Evolutionary conservation across 2,329 filamentous ascomycete species (phyloP).

Genomic region (Leptographium galeiforme): DNA sequence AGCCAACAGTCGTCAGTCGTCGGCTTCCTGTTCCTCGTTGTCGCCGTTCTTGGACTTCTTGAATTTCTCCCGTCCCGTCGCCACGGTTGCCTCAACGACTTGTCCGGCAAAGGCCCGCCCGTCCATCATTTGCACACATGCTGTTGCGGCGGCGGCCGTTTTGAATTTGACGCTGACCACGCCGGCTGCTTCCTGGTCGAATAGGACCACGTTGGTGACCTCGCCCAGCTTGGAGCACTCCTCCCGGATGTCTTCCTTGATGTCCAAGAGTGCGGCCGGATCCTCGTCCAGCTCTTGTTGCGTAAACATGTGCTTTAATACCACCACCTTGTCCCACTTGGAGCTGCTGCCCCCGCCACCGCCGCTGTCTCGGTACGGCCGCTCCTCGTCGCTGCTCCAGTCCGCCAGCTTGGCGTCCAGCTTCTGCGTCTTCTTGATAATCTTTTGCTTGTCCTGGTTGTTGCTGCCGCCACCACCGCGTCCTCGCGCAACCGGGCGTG

Average conservation of each 20-base stretch:
- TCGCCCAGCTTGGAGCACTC: slow-evolving; percentile 77
- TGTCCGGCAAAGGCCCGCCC: slow-evolving; percentile 67
- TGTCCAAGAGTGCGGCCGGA: slow-evolving; percentile 68
- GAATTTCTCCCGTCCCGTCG: slow-evolving; percentile 56
- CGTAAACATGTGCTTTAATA: slow-evolving; percentile 90
- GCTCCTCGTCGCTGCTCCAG: slow-evolving; percentile 81
- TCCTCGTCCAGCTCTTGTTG: slow-evolving; percentile 75
- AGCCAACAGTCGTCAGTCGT: slow-evolving; percentile 3
- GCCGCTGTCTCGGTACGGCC: slow-evolving; percentile 20
- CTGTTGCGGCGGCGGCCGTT: slow-evolving; percentile 54
- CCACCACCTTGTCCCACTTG: slow-evolving; percentile 66
- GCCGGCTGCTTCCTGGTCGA: slow-evolving; percentile 73
- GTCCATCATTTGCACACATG: slow-evolving; percentile 63
- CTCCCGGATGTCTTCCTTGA: slow-evolving; percentile 87
- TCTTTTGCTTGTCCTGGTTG: slow-evolving; percentile 68
- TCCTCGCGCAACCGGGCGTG: neutral
- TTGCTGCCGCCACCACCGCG: slow-evolving; percentile 6
- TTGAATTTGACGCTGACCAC: slow-evolving; percentile 76
- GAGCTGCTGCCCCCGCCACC: slow-evolving; percentile 21
- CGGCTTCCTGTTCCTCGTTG: slow-evolving; percentile 11
- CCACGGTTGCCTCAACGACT: slow-evolving; percentile 56
- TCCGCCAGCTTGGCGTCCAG: slow-evolving; percentile 84
- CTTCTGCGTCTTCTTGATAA: slow-evolving; percentile 83
- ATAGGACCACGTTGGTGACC: slow-evolving; percentile 84
- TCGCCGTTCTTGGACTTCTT: slow-evolving; percentile 13